These are phyloP conservation scores for Lathyrus aphaca DNA, from an alignment of 306 rosid genomes.

Conservation along the genomic window DNA sequence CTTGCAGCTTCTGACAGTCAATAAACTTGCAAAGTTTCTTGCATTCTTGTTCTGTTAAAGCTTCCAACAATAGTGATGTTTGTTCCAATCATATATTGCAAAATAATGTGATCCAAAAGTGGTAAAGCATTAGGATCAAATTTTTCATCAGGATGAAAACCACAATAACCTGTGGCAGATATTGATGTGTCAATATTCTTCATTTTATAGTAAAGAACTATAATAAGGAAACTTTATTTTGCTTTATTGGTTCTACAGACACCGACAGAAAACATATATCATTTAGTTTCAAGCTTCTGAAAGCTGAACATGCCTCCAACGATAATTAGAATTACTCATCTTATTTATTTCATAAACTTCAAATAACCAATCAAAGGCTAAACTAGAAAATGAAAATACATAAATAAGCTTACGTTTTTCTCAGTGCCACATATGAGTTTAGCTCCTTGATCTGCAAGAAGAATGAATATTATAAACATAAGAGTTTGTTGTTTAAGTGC, in stretches of 20 bases:
- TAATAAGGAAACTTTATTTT: slow-evolving; percentile 24
- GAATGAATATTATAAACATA: slow-evolving; percentile 35
- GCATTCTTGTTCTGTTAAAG: slow-evolving; percentile 72
- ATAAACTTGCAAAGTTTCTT: slow-evolving; percentile 75
- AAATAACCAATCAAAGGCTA: slow-evolving; percentile 14
- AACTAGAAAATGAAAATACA: slow-evolving; percentile 30
- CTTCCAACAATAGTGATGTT: slow-evolving; percentile 76
- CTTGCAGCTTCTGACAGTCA: slow-evolving; percentile 85
- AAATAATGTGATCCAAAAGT: slow-evolving; percentile 58
- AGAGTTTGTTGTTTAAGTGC: slow-evolving; percentile 19
- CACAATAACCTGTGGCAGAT: slow-evolving; percentile 73
- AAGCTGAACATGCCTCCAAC: slow-evolving; percentile 16
- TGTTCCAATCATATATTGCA: slow-evolving; percentile 66
- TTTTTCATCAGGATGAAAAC: slow-evolving; percentile 82
- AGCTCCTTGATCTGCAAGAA: slow-evolving; percentile 96
- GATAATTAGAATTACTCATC: slow-evolving; percentile 18
- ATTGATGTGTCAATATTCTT: slow-evolving; percentile 56
- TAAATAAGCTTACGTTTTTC: slow-evolving; percentile 82
- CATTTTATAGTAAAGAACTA: slow-evolving; percentile 11
- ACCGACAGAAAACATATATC: slow-evolving; percentile 13
- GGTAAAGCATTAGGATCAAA: slow-evolving; percentile 92
- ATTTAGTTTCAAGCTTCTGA: neutral
- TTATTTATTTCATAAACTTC: slow-evolving; percentile 16
- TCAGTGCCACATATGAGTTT: slow-evolving; percentile 87
- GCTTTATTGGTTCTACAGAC: slow-evolving; percentile 29